Conservation (phyloP, 352 stramenopile genomes). For the Phytophthora niederhauseri region DNA sequence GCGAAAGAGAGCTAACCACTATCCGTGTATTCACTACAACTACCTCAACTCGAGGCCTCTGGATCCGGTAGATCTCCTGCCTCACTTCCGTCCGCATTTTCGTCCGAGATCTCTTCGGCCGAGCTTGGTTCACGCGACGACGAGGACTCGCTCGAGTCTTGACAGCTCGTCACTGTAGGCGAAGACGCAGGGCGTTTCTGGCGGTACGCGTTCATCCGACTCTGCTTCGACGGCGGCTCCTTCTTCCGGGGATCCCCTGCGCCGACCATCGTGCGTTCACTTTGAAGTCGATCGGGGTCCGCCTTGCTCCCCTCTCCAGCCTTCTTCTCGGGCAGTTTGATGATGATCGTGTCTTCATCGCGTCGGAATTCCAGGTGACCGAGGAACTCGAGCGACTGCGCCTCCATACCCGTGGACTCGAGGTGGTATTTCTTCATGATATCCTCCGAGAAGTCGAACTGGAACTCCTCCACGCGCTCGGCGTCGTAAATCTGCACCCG, state of each 20-base stretch:
- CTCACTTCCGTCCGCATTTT: background rate
- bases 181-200: conserved; percentile 28
- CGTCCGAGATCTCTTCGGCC: background rate
- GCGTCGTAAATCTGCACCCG: conserved; percentile 76
- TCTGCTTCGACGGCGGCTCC: conserved; percentile 8
- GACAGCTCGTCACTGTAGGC: background rate
- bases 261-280: conserved; percentile 29
- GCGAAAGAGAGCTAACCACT: background rate
- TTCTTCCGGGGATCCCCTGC: conserved; percentile 12
- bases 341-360: conserved; percentile 68
- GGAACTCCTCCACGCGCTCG: conserved; percentile 75
- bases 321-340: conserved; percentile 66
- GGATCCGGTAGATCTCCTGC: background rate
- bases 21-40: background rate
- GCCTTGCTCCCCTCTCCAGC: conserved; percentile 5
- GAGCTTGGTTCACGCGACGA: conserved; percentile 2
- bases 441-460: conserved; percentile 78
- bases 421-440: conserved; percentile 59
- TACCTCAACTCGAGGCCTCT: background rate
- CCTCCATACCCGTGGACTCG: conserved; percentile 43
- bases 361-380: conserved; percentile 62
- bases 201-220: conserved; percentile 5
- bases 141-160: background rate
- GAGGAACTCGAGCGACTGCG: conserved; percentile 52
- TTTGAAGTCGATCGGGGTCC: conserved; percentile 20